Evolutionary conservation across 2,329 filamentous ascomycete species (phyloP), one percentile per base, ranked within the genome.

Genomic region (Aureobasidium mangrovei): DNA sequence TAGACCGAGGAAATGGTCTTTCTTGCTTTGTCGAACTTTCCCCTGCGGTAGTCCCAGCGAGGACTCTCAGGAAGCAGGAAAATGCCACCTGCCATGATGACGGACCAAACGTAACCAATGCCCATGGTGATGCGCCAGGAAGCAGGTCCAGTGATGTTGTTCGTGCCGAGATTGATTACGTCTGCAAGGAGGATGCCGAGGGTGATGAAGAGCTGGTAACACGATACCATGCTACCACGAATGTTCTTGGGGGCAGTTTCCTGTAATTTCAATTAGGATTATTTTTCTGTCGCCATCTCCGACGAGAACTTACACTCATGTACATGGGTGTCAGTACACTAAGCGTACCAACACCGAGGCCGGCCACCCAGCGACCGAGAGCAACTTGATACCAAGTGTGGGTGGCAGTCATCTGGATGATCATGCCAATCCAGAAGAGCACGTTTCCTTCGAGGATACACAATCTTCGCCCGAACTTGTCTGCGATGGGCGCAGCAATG

Each of bases 131-230:
- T 78, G 58, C 83, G 74, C 83, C 83, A 87, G 9, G 80, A 75
- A 2, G 74, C 72, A 26, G 76, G 75, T 59, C 69, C 72, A 1
- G 47, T 18, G 47, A 71, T 71, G 2, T 65, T 68, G 59, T 80
- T 71, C 5, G 83, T 86, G 5, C 81, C 81, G 63, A 72, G 85
- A 65, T 85, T 83, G 66, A 76, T 73, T 61, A 69, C 68, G 56
- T 70, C 70, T 1, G 71, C 75, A 26, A 72, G 63, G 52, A 74
- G 82, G 65, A 87, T 85, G 45, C 84, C 84, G 29, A 85, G 71
- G 0, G 83, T 86, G 64, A 86, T 83, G 65, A 85, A 80, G 3
- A 86, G 75, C 71, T 86, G 84, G 67, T 86, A 86, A 49, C 76
- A 79, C 1, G 78, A 76, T 29, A 86, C 77, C 38, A 86, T 73